Evolutionary conservation across 1,139 yeast species (phyloP), one percentile per base, ranked within the genome.

Genomic region (Geotrichum europaeum): DNA sequence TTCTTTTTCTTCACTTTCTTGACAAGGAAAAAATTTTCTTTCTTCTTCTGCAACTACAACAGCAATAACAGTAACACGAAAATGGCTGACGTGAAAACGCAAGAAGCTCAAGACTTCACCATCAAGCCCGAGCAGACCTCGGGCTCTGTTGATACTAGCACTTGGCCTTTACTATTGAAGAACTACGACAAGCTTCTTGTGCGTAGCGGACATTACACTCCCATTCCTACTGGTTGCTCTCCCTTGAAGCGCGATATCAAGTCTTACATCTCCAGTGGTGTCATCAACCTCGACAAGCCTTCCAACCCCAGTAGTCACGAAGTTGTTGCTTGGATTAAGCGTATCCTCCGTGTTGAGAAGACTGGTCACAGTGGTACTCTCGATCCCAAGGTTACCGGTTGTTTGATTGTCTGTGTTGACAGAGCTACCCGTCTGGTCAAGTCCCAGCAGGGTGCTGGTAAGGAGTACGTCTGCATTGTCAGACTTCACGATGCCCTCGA

Each of bases 361-460:
- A 94, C 99, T 64, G 99, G 99, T 79, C 99, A 94, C 79, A 89
- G 97, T 61, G 99, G 99, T 79, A 94, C 99, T 66, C 84, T 94
- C 75, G 99, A 94, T 81, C 99, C 99, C 66, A 94, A 94, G 78
- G 99, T 94, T 72, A 94, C 99, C 62, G 78, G 78, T 47, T 94
- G 99, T 81, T 82, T 94, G 76, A 94, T 94, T 76, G 99, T 94
- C 65, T 94, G 99, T 84, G 83, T 94, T 69, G 99, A 94, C 77
- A 86, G 97, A 76, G 99, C 99, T 64, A 94, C 99, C 63, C 87
- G 99, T 79, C 82, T 94, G 74, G 99, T 94, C 69, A 94, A 94
- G 79, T 89, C 97, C 63, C 99, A 94, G 79, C 99, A 94, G 78
- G 98, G 99, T 79, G 99, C 99, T 59, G 99, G 99, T 83, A 94